Conservation (phyloP, 2,329 filamentous ascomycete genomes). For the Coniochaeta sp. region DNA sequence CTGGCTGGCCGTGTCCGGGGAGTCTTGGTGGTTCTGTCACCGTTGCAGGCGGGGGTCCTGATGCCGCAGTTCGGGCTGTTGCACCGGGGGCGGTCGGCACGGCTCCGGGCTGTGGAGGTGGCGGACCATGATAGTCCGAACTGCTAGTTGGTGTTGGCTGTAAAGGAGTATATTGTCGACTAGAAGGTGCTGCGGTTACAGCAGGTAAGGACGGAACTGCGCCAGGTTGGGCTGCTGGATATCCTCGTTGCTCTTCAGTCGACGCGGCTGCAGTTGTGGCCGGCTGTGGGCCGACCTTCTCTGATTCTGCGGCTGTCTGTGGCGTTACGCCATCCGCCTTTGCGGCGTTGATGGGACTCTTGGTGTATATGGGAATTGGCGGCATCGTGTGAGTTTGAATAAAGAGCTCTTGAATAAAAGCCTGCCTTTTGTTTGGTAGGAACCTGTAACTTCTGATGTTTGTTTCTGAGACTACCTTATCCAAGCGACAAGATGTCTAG, state of each 20-base stretch:
- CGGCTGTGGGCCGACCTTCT: conserved; percentile 11
- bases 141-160: conserved; percentile 36
- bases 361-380: conserved; percentile 51
- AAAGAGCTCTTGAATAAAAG: too few relatives aligned
- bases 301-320: conserved; percentile 27
- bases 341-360: conserved; percentile 50
- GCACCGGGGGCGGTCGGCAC: conserved; percentile 33
- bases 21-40: conserved; percentile 10
- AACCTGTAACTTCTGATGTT: neutral
- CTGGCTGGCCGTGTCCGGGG: conserved; percentile 10
- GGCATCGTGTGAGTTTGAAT: conserved; percentile 42
- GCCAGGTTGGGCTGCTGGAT: conserved; percentile 39
- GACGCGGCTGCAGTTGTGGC: conserved; percentile 23
- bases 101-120: conserved; percentile 51
- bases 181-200: conserved; percentile 29
- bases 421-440: too few relatives aligned
- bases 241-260: conserved; percentile 11
- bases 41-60: conserved; percentile 43
- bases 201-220: conserved; percentile 34
- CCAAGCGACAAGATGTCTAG: too few relatives aligned
- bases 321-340: conserved; percentile 44
- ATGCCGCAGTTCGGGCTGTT: conserved; percentile 12
- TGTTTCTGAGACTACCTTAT: neutral
- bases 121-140: conserved; percentile 29
- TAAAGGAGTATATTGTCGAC: conserved; percentile 23